Percentiles rank a stretch among this genome's conserved stretches.
phyloP scores from a whole-genome alignment of 129 eudicot species.

The Pulicaria dysenterica region DNA sequence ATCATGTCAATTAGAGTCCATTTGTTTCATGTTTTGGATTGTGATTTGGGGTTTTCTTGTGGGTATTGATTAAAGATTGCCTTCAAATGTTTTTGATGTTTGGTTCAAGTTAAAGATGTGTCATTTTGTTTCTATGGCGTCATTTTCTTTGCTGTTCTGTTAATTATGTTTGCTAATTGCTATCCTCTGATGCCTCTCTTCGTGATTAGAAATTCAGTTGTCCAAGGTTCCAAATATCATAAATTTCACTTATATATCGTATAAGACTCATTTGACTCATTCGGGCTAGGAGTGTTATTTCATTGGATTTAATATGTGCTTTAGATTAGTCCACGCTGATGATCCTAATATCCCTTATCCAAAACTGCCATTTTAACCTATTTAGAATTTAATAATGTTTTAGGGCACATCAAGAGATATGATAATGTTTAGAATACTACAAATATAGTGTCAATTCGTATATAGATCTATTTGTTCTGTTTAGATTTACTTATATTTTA shows the following conservation, averaged over 20 bases:
- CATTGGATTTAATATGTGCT: conserved; percentile 9
- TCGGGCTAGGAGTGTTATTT: neutral
- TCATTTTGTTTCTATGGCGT: conserved; percentile 14
- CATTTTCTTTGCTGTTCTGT: neutral
- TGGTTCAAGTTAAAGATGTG: conserved; percentile 1
- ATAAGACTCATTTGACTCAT: conserved; percentile 5
- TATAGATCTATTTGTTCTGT: conserved; percentile 1
- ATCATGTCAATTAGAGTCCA: conserved; percentile 8
- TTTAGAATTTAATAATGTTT: conserved; percentile 1
- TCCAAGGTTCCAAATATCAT: conserved; percentile 18
- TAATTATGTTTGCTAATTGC: neutral
- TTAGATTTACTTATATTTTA: neutral
- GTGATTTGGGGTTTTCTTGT: conserved; percentile 23
- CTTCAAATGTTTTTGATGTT: conserved; percentile 9
- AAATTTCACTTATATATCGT: conserved; percentile 6
- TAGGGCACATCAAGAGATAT: conserved; percentile 10
- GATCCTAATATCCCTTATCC: neutral
- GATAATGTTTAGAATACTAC: conserved; percentile 5
- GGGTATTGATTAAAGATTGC: conserved; percentile 30
- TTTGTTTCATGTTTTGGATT: conserved; percentile 15
- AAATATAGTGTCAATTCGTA: conserved; percentile 14
- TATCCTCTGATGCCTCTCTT: neutral
- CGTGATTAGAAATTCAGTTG: neutral
- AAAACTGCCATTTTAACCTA: conserved; percentile 10
- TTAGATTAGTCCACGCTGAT: neutral